Base-by-base conservation (phyloP, 441 rosid genomes). In the Pelargonium fulgidum region DNA sequence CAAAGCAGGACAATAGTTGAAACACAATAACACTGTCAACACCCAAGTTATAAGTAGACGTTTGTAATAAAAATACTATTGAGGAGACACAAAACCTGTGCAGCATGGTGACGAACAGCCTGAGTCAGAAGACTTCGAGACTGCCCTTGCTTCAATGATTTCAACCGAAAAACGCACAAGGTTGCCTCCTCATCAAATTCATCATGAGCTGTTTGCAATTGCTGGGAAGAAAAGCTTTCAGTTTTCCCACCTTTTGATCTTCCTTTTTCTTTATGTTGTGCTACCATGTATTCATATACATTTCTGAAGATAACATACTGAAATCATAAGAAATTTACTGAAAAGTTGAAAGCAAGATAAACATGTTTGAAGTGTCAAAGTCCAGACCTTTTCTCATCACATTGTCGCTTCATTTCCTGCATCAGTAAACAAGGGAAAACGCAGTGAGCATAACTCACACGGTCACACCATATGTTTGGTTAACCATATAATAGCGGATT, bases 381-480 rank as follows among this genome's bases (percentile, higher is more conserved):
- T 65, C 75, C 73, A 41, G 68, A 92, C 99, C 97, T 90, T 83
- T 95, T 95, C 75, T 87, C 98, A 67, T 95, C 96, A 26, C 99
- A 95, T 68, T 92, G 99, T 70, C 86, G 86, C 85, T 92, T 95
- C 99, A 95, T 95, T 78, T 95, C 98, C 99, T 95, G 90, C 79
- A 80, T 20, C 70, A 72, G 14, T 62, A 62, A 78, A 67, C 48
- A 80, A 79, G 54, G 69, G 26, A 73, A 58, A 72, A 50, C 62
- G 20, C 64, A 65, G 10, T 70, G 24, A 78, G 68, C 59, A 48
- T 62, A 73, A 67, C 16, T 65, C 54, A 71, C n/a, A 7, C 20
- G 65, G 13, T 65, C 54, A 71, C n/a, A 7, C 20, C 47, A 67
- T 33, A 33, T 33, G 67, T 1, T 16, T 54, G 8, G 14, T 47